Percentiles rank a stretch among this genome's conserved stretches.
Conservation (phyloP, 2,329 filamentous ascomycete genomes). For the Orbilia brochopaga region DNA sequence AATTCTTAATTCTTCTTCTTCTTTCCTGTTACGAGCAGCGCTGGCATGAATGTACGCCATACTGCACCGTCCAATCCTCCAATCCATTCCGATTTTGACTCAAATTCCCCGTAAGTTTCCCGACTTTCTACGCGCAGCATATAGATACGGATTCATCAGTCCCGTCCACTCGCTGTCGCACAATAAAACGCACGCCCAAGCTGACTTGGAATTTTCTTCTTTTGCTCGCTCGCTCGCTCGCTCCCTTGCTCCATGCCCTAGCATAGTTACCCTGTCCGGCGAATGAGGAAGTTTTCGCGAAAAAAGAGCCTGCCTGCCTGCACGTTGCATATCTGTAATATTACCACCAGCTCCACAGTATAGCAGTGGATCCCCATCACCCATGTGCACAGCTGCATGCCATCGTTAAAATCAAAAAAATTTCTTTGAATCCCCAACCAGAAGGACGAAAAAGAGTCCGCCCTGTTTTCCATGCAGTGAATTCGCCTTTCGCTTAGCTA, state of each 20-base stretch:
- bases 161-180: background rate
- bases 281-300: no score
- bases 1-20: background rate
- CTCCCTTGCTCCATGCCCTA: background rate
- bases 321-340: background rate
- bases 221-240: background rate
- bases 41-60: background rate
- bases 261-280: no score
- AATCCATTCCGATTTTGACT: no score
- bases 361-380: background rate
- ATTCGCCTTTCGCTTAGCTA: constrained; percentile 39
- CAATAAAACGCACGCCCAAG: background rate
- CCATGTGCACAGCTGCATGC: constrained; percentile 3
- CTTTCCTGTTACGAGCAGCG: constrained; percentile 5
- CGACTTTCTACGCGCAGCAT: background rate
- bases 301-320: background rate
- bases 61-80: no score
- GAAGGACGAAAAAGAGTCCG: constrained; percentile 25
- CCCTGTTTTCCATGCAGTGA: constrained; percentile 35
- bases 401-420: background rate
- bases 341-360: background rate
- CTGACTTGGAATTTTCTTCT: background rate
- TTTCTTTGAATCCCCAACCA: constrained; percentile 26
- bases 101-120: no score
- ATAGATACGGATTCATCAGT: background rate